Conservation (phyloP, 108 stramenopile species). For the Mediolabrus comicus region DNA sequence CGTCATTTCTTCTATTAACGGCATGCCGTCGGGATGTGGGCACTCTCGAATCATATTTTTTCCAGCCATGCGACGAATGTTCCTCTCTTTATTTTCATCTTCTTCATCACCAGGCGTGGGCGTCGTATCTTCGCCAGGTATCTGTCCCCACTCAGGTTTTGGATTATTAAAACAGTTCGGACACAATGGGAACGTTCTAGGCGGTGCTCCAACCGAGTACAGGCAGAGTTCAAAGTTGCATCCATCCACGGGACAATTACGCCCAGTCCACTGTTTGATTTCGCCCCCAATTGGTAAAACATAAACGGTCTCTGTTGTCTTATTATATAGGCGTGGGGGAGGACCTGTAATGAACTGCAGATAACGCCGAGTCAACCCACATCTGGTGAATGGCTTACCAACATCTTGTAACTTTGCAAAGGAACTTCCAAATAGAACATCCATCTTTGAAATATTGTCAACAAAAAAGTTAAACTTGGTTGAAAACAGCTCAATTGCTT, state of each 20-base stretch:
- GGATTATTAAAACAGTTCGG: slow-evolving; percentile 86
- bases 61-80: slow-evolving; percentile 64
- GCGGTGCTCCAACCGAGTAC: slow-evolving; percentile 79
- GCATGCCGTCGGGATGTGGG: slow-evolving; percentile 82
- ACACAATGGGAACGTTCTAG: slow-evolving; percentile 84
- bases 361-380: slow-evolving; percentile 63
- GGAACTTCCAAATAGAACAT: slow-evolving; percentile 83
- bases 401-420: slow-evolving; percentile 89
- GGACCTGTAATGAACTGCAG: slow-evolving; percentile 53
- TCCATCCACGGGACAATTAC: slow-evolving; percentile 38
- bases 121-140: slow-evolving; percentile 32
- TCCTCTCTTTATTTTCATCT: slow-evolving; percentile 69
- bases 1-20: slow-evolving; percentile 78
- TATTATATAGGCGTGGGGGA: slow-evolving; percentile 69
- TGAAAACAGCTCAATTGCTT: slow-evolving; percentile 67
- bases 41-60: slow-evolving; percentile 74
- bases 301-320: slow-evolving; percentile 81
- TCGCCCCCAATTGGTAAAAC: slow-evolving; percentile 78
- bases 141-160: slow-evolving; percentile 66
- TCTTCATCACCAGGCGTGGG: slow-evolving; percentile 47
- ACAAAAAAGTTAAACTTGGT: slow-evolving; percentile 78
- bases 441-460: slow-evolving; percentile 76
- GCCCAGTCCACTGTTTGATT: slow-evolving; percentile 83
- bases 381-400: slow-evolving; percentile 87
- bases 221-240: slow-evolving; percentile 87